Conservation (phyloP, 2,329 filamentous ascomycete species). For the Nannizzia gypsea region DNA sequence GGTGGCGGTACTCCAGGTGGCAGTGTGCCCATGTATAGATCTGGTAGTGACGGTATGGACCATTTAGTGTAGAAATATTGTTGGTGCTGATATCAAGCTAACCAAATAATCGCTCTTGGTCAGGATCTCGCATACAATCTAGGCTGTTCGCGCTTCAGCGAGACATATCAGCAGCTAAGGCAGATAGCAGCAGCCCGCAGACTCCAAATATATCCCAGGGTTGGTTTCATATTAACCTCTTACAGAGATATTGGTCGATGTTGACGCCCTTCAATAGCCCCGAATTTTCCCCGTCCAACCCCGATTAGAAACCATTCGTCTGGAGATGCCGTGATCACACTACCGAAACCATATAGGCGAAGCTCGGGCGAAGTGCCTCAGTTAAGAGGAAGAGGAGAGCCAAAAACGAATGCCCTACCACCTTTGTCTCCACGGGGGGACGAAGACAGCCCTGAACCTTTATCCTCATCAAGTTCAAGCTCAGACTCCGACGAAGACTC, state of each 20-base stretch:
- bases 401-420: conserved; percentile 11
- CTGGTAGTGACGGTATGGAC: conserved; percentile 23
- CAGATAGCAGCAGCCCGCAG: not conserved
- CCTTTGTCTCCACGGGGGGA: conserved; percentile 23
- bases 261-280: not conserved
- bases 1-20: conserved; percentile 30
- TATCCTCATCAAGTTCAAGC: conserved; percentile 21
- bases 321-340: not conserved
- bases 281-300: conserved; percentile 2
- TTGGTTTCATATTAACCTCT: not conserved
- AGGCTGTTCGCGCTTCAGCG: conserved; percentile 20
- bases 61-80: not conserved
- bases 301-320: not conserved
- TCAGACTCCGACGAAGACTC: conserved; percentile 22
- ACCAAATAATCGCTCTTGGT: not conserved
- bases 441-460: conserved; percentile 21
- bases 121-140: conserved; percentile 30
- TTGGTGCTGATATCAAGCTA: not conserved
- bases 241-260: too few relatives aligned
- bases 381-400: not conserved
- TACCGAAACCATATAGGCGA: not conserved
- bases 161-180: not conserved
- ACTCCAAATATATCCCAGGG: conserved; percentile 1
- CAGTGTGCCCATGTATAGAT: conserved; percentile 23
- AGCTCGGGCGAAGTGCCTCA: conserved; percentile 12